A percentile compares a stretch with the other conserved stretches of the same genome.
Conservation (phyloP, 2,329 filamentous ascomycete genomes). For the Pezizomycotina sp. region DNA sequence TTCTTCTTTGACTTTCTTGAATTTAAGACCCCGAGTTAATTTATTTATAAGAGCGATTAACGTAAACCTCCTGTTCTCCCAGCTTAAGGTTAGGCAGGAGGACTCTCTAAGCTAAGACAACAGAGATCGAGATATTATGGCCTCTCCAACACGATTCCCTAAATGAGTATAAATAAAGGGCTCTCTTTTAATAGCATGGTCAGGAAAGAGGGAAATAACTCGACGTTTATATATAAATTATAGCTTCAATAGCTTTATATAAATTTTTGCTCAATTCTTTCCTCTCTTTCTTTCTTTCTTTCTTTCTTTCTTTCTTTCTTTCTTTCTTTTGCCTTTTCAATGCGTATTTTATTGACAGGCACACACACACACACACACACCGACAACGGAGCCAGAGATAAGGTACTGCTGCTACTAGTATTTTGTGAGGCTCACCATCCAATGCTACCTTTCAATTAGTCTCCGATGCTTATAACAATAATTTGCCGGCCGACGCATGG, state of each 20-base stretch:
- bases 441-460: too few relatives aligned
- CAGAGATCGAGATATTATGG: conserved; percentile 4
- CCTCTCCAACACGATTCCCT: not conserved
- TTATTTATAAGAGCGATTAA: not conserved
- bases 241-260: not conserved
- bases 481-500: too few relatives aligned
- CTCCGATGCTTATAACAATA: too few relatives aligned
- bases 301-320: not conserved
- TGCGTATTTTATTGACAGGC: too few relatives aligned
- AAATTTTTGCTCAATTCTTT: not conserved
- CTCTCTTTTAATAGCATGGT: not conserved
- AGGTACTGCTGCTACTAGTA: too few relatives aligned
- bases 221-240: too few relatives aligned
- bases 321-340: not conserved
- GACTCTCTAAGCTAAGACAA: conserved; percentile 5
- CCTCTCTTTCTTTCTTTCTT: not conserved
- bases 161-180: not conserved
- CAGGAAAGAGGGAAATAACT: too few relatives aligned
- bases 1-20: not conserved
- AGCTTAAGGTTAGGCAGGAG: conserved; percentile 5
- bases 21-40: not conserved
- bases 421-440: too few relatives aligned
- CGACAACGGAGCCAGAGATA: too few relatives aligned
- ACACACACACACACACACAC: too few relatives aligned
- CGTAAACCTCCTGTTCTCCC: too few relatives aligned